Evolutionary conservation across 2,329 filamentous ascomycete genomes (phyloP), one percentile per base, ranked within the genome.

Genomic region (Calonectria henricotiae): DNA sequence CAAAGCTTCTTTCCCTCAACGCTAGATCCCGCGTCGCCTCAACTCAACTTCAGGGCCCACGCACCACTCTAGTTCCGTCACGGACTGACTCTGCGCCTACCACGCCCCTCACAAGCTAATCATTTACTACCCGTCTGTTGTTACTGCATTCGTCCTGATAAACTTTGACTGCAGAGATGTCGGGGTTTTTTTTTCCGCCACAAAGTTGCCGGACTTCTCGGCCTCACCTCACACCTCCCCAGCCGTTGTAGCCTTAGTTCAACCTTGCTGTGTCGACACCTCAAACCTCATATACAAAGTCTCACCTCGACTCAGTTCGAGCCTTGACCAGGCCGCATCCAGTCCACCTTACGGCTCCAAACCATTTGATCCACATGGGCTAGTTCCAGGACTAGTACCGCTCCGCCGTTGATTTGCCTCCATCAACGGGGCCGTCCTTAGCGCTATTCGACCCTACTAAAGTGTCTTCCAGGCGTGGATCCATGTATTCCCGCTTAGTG

Each of bases 151-250:
- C 23, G 47, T 51, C 46, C 25, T 46, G 46, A 64, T 64, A n/a
- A 54, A 64, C 62, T 51, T 51, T 35, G 20, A 17, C 12, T 32
- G 51, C 23, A 58, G 32, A 39, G 23, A 39, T 58, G 51, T 58
- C 51, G 51, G 20, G 20, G 20, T 1, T 1, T 20, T 20, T 30
- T 58, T 58, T 54, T 58, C 51, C 37, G 51, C 51, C 51, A 58
- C 51, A 58, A 58, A 39, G 35, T 39, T 39, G 39, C 37, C 23
- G 7, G 7, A 20, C 51, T 11, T 39, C 32, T 58, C 51, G 49
- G 62, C 51, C 63, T 69, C 46, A 61, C 60, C 35, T 60, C 27
- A 58, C 68, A 20, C 41, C n/a, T 15, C 70, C 75, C 76, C 68
- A 66, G 68, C 72, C 72, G 47, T 37, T 41, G 35, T 69, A 72